These are phyloP conservation scores for Aspergillus clavatus DNA, from an alignment of 2,329 filamentous ascomycete species.

Conservation along the genomic window DNA sequence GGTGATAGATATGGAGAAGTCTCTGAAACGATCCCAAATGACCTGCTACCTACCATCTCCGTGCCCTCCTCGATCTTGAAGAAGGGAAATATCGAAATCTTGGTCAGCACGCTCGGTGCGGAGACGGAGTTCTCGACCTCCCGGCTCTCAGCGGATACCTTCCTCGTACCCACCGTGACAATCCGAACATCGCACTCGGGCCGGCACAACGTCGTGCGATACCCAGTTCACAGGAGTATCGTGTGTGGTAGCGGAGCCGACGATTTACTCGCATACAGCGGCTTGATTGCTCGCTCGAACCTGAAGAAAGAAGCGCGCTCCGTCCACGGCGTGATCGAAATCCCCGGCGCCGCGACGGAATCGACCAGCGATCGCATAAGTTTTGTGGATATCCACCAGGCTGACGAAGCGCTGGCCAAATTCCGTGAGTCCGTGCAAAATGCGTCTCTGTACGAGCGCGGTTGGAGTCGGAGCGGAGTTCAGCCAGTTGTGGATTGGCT, in stretches of 20 bases:
- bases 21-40: constrained; percentile 43
- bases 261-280: constrained; percentile 50
- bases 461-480: constrained; percentile 70
- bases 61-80: constrained; percentile 54
- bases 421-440: constrained; percentile 68
- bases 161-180: constrained; percentile 72
- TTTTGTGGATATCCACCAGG: constrained; percentile 60
- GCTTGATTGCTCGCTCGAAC: constrained; percentile 28
- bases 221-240: constrained; percentile 78
- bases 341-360: constrained; percentile 44
- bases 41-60: constrained; percentile 51
- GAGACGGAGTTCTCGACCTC: constrained; percentile 46
- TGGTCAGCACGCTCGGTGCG: constrained; percentile 52
- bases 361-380: constrained; percentile 32
- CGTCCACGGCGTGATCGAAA: constrained; percentile 34
- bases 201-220: constrained; percentile 62
- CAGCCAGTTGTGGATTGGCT: constrained; percentile 64
- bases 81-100: constrained; percentile 55
- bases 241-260: constrained; percentile 68
- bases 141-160: constrained; percentile 52
- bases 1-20: constrained; percentile 53
- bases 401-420: constrained; percentile 57
- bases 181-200: constrained; percentile 62
- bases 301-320: constrained; percentile 28
- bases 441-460: constrained; percentile 65